Evolutionary conservation across 805 yeast genomes (phyloP).

Genomic region (Nakazawaea ambrosiae): DNA sequence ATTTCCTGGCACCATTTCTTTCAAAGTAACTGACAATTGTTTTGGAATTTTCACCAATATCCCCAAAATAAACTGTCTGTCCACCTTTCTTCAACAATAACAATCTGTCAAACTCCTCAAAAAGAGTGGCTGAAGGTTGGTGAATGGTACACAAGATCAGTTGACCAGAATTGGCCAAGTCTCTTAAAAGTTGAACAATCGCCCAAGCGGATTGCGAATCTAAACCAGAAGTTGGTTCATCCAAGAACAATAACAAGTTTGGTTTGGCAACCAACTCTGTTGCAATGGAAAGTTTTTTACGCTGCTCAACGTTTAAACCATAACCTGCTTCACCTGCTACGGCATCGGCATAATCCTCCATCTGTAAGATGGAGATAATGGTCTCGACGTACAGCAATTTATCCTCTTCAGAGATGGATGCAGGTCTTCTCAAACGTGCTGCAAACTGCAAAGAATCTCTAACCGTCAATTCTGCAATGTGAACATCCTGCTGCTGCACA

Average conservation of each 20-base stretch:
- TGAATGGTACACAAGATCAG: constrained; percentile 50
- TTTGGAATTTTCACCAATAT: constrained; percentile 28
- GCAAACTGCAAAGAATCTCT: constrained; percentile 38
- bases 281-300: constrained; percentile 37
- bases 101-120: constrained; percentile 40
- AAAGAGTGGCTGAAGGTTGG: constrained; percentile 45
- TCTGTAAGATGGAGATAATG: constrained; percentile 33
- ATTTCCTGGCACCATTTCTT: constrained; percentile 30
- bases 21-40: constrained; percentile 28
- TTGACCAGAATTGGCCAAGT: constrained; percentile 40
- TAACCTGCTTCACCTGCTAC: constrained; percentile 30
- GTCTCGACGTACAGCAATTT: constrained; percentile 36
- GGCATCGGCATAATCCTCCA: constrained; percentile 41
- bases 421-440: constrained; percentile 32
- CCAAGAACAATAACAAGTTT: constrained; percentile 35
- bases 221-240: constrained; percentile 48
- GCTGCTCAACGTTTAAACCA: constrained; percentile 35
- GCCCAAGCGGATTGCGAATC: constrained; percentile 49
- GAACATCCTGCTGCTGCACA: constrained; percentile 48
- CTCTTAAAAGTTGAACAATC: constrained; percentile 36
- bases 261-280: constrained; percentile 43
- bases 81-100: constrained; percentile 45
- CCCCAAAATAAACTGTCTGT: constrained; percentile 36
- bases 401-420: constrained; percentile 26
- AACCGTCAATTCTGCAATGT: constrained; percentile 37